phyloP scores from a whole-genome alignment of 768 basidiomycete species.

The Rhizopogon salebrosus region DNA sequence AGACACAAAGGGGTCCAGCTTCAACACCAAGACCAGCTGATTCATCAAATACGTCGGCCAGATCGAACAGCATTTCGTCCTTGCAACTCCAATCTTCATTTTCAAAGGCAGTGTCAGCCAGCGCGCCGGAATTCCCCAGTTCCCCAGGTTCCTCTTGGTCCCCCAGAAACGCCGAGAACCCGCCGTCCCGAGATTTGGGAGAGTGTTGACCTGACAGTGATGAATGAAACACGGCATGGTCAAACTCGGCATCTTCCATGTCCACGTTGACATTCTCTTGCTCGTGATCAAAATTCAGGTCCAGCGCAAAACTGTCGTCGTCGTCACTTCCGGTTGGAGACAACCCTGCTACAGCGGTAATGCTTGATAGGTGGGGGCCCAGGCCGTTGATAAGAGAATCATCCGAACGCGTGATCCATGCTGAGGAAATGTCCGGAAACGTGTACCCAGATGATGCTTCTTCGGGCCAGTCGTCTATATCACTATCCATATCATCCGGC shows the following conservation, averaged over 20 bases:
- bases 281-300: constrained; percentile 11
- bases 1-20: neutral
- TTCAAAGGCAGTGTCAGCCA: neutral
- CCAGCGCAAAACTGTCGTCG: constrained; percentile 3
- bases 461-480: constrained; percentile 10
- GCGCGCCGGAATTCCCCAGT: constrained; percentile 3
- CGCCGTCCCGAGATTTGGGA: constrained; percentile 6
- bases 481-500: constrained; percentile 14
- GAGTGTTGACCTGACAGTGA: constrained; percentile 9
- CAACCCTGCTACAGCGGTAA: constrained; percentile 9
- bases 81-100: constrained; percentile 8
- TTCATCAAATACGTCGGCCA: constrained; percentile 4
- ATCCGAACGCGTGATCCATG: constrained; percentile 10
- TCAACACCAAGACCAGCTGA: neutral
- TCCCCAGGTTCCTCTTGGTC: constrained; percentile 9
- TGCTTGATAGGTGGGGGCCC: constrained; percentile 8
- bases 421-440: neutral
- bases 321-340: constrained; percentile 12
- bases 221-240: neutral
- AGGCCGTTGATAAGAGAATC: constrained; percentile 21
- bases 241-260: constrained; percentile 15
- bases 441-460: constrained; percentile 1
- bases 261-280: constrained; percentile 12
- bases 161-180: constrained; percentile 10
- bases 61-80: constrained; percentile 11